phyloP scores from a whole-genome alignment of 768 basidiomycete species.

The Suillus subalutaceus region DNA sequence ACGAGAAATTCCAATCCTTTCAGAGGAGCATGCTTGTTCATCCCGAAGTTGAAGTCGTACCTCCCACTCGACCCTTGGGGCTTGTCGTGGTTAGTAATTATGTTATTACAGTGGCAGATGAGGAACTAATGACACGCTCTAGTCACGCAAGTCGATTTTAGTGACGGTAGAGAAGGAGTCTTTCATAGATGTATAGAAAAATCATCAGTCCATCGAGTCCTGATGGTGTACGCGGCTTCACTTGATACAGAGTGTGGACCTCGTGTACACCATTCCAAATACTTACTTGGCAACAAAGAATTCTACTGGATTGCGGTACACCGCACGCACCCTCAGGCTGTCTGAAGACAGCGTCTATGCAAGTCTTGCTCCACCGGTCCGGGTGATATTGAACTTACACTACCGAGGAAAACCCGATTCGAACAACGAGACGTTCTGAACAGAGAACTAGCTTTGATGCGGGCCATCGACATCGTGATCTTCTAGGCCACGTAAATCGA shows the following conservation, averaged over 20 bases:
- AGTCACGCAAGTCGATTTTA: background rate
- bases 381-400: background rate
- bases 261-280: background rate
- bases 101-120: too few species aligned
- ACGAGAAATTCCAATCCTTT: background rate
- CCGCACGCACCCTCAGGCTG: background rate
- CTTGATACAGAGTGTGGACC: background rate
- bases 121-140: background rate
- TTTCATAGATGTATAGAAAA: background rate
- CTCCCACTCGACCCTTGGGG: background rate
- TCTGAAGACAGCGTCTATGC: background rate
- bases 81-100: background rate
- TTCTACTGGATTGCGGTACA: background rate
- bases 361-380: background rate
- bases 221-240: too few species aligned
- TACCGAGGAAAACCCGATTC: background rate
- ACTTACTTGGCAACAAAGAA: background rate
- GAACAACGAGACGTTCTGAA: background rate
- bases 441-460: too few species aligned
- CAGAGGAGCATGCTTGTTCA: background rate
- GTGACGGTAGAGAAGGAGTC: background rate
- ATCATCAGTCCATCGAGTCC: background rate
- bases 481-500: background rate
- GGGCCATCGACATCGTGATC: background rate
- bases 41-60: background rate